Base-by-base conservation (phyloP, 805 yeast species). In the Dipodascopsis tothii region DNA sequence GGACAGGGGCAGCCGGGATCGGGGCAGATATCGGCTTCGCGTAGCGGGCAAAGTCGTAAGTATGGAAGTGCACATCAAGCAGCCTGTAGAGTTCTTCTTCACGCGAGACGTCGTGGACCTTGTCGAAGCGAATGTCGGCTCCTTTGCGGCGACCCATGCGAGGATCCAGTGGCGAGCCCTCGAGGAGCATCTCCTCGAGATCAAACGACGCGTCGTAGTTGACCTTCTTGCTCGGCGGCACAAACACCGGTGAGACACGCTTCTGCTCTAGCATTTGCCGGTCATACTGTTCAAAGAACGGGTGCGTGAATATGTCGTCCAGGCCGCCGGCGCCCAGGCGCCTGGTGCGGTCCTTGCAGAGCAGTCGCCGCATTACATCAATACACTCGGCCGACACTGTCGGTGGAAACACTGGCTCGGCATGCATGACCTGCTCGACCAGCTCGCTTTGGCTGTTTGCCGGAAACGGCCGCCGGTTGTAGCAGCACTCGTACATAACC, bases 251-350 rank as follows among this genome's bases (percentile, higher is more conserved):
- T 14, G 38, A 22, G 33, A 22, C 40, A 9, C 18, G 23, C 18
- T 39, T 40, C 16, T 32, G 36, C 33, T 46, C 52, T 9, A 49
- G 52, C 2, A 43, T 45, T 5, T 20, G 35, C 14, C 33, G 35
- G n/a, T 47, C 41, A 30, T 34, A 49, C 1, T 70, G 77, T 19
- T 69, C 64, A 58, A 94, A 86, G 59, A 82, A 90, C 0, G 84
- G 80, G 62, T 90, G 96, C 1, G 59, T 54, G 64, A 73, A 83
- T 33, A 92, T 81, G 56, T 86, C 95, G 1, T 73, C 71, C 0
- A 84, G 80, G 0, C 95, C 95, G 43, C 74, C 70, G 2, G 58
- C 48, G 1, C 97, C 97, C 16, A 92, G 67, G 49, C 99, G 70
- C 43, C 73, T 58, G 3, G 62, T 59, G 0, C 88, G 88, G 52